Evolutionary conservation across 2,329 filamentous ascomycete species (phyloP).

Genomic region (Thielaviopsis ethacetica): DNA sequence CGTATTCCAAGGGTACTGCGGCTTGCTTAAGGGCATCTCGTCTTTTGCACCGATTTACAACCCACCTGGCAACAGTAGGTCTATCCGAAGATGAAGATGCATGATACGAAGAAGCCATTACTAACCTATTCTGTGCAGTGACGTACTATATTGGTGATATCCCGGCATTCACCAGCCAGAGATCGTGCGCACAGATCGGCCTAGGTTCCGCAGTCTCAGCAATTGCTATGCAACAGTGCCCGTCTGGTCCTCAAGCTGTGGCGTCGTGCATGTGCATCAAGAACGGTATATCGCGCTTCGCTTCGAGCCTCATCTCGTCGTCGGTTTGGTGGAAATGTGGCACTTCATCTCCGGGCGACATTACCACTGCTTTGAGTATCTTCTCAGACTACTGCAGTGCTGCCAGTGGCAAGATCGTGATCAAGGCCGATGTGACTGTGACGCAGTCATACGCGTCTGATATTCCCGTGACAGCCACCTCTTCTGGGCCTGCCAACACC

Average conservation of each 20-base stretch:
- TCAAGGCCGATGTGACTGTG: constrained; percentile 24
- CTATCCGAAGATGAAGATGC: background rate
- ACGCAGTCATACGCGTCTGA: constrained; percentile 16
- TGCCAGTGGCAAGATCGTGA: constrained; percentile 25
- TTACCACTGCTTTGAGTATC: constrained; percentile 29
- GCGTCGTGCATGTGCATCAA: constrained; percentile 38
- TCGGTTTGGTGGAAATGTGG: constrained; percentile 28
- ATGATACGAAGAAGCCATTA: background rate
- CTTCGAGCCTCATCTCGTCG: constrained; percentile 28
- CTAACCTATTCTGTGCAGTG: constrained; percentile 22
- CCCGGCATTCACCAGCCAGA: constrained; percentile 27
- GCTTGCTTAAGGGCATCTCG: constrained; percentile 31
- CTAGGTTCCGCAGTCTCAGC: constrained; percentile 15
- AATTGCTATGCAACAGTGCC: constrained; percentile 1
- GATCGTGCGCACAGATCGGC: constrained; percentile 27
- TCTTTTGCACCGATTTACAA: constrained; percentile 28
- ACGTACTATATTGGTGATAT: constrained; percentile 38
- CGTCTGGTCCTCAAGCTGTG: constrained; percentile 27
- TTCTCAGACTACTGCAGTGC: constrained; percentile 34
- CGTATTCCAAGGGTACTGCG: constrained; percentile 35
- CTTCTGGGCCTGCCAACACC: background rate
- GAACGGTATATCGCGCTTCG: constrained; percentile 25
- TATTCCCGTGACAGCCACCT: constrained; percentile 5
- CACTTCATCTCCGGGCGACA: constrained; percentile 26
- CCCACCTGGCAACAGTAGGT: constrained; percentile 36